Percentiles rank a stretch among this genome's conserved stretches.
These are phyloP conservation scores for Fusarium beomiforme DNA, from an alignment of 2,329 filamentous ascomycete species.

Conservation along the genomic window DNA sequence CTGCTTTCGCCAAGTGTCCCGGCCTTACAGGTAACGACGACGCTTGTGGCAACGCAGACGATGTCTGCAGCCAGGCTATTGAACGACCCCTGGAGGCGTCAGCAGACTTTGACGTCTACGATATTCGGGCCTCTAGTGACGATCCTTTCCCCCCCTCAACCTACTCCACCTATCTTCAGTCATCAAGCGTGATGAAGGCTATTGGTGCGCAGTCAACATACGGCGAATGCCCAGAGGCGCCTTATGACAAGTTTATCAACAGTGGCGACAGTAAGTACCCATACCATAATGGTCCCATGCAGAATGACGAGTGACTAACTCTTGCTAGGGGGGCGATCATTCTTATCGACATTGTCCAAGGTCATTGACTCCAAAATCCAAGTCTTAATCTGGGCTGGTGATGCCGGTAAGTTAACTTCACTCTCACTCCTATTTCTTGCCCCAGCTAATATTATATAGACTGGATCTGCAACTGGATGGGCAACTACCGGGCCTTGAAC, in stretches of 20 bases:
- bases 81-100: slow-evolving; percentile 26
- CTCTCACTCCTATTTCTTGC: not conserved
- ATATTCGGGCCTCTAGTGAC: slow-evolving; percentile 49
- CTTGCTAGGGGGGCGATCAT: slow-evolving; percentile 52
- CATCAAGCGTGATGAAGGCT: slow-evolving; percentile 22
- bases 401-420: slow-evolving; percentile 50
- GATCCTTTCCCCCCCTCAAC: slow-evolving; percentile 32
- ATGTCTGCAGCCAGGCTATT: slow-evolving; percentile 32
- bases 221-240: slow-evolving; percentile 24
- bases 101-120: slow-evolving; percentile 56
- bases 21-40: slow-evolving; percentile 26
- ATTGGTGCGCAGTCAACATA: slow-evolving; percentile 37
- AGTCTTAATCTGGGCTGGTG: slow-evolving; percentile 64
- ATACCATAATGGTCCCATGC: accelerated
- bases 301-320: not conserved
- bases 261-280: slow-evolving; percentile 38
- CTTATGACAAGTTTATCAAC: slow-evolving; percentile 25
- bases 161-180: slow-evolving; percentile 24
- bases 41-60: slow-evolving; percentile 41
- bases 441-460: slow-evolving; percentile 46
- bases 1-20: slow-evolving; percentile 39
- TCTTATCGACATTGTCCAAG: slow-evolving; percentile 53
- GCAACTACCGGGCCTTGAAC: slow-evolving; percentile 57
- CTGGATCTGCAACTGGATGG: slow-evolving; percentile 68
- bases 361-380: slow-evolving; percentile 59